Percentiles rank a stretch among this genome's conserved stretches.
Conservation (phyloP, 179 eudicot genomes). For the Sideroxylon spinosum region DNA sequence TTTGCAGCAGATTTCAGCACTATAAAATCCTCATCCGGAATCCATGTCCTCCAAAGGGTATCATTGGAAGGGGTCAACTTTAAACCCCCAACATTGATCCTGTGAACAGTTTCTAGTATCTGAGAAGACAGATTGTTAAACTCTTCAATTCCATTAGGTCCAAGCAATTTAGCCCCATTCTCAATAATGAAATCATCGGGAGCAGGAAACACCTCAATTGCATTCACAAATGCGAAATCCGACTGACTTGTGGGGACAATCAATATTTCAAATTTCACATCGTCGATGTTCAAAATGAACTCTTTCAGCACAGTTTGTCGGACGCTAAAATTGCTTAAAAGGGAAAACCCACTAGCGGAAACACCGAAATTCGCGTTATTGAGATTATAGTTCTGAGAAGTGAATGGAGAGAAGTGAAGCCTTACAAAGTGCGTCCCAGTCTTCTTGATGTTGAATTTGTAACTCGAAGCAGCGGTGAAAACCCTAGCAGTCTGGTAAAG, state of each 20-base stretch:
- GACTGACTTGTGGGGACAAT: slow-evolving; percentile 37
- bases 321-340: slow-evolving; percentile 42
- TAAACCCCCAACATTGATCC: slow-evolving; percentile 75
- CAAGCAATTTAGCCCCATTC: slow-evolving; percentile 36
- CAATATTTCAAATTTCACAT: slow-evolving; percentile 34
- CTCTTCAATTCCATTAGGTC: slow-evolving; percentile 35
- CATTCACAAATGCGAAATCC: slow-evolving; percentile 57
- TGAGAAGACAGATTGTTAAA: slow-evolving; percentile 45
- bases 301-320: slow-evolving; percentile 37
- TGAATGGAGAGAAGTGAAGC: slow-evolving; percentile 60
- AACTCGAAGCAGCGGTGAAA: slow-evolving; percentile 39
- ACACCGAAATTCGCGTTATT: slow-evolving; percentile 47
- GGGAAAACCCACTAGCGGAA: slow-evolving; percentile 46
- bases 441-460: slow-evolving; percentile 38
- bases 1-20: slow-evolving; percentile 58
- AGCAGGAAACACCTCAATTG: slow-evolving; percentile 72
- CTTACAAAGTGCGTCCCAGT: slow-evolving; percentile 65
- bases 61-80: slow-evolving; percentile 70
- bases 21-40: slow-evolving; percentile 60
- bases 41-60: slow-evolving; percentile 80
- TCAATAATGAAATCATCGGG: slow-evolving; percentile 56
- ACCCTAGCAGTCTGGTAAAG: slow-evolving; percentile 62
- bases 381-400: slow-evolving; percentile 39
- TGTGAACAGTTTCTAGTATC: slow-evolving; percentile 54
- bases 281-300: slow-evolving; percentile 44